Evolutionary conservation across 1,284 basidiomycete genomes (phyloP).

Genomic region (Boletus smithii): DNA sequence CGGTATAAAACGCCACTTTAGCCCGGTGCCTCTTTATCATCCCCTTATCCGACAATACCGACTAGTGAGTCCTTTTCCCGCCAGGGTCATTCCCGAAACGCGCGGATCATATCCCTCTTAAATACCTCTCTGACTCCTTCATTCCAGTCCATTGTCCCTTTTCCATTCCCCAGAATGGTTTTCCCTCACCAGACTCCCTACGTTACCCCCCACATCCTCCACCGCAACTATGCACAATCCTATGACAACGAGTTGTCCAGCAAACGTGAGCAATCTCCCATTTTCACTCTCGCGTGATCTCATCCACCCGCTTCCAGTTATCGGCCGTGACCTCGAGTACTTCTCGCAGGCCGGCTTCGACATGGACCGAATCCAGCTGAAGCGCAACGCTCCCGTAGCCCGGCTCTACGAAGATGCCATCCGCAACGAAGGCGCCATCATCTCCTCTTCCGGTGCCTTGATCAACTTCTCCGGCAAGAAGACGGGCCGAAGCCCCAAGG

Average conservation of each 20-base stretch:
- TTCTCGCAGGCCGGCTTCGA: slow-evolving; percentile 99
- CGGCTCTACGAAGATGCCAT: slow-evolving; percentile 98
- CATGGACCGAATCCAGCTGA: slow-evolving; percentile 84
- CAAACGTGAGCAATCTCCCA: slow-evolving; percentile 42
- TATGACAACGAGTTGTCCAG: slow-evolving; percentile 59
- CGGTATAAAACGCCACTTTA: slow-evolving; percentile 30
- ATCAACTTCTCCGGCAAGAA: slow-evolving; percentile 99
- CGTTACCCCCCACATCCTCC: slow-evolving; percentile 80
- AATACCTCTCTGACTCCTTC: slow-evolving; percentile 17
- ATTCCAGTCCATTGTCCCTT: not conserved
- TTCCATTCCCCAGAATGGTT: slow-evolving; percentile 41
- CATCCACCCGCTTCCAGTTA: slow-evolving; percentile 46
- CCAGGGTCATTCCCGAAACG: slow-evolving; percentile 19
- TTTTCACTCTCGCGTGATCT: slow-evolving; percentile 5
- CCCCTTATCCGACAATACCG: slow-evolving; percentile 4
- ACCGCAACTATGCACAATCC: slow-evolving; percentile 75
- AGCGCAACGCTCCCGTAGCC: slow-evolving; percentile 95
- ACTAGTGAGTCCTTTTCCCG: slow-evolving; percentile 22
- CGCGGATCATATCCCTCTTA: slow-evolving; percentile 26
- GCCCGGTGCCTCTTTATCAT: slow-evolving; percentile 2
- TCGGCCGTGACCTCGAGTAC: slow-evolving; percentile 92
- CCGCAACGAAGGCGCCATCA: slow-evolving; percentile 96
- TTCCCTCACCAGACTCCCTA: slow-evolving; percentile 69
- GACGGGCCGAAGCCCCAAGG: slow-evolving; percentile 96
- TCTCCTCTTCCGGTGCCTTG: slow-evolving; percentile 92